phyloP scores from a whole-genome alignment of 2,329 filamentous ascomycete genomes.

The Ophiostoma montium region DNA sequence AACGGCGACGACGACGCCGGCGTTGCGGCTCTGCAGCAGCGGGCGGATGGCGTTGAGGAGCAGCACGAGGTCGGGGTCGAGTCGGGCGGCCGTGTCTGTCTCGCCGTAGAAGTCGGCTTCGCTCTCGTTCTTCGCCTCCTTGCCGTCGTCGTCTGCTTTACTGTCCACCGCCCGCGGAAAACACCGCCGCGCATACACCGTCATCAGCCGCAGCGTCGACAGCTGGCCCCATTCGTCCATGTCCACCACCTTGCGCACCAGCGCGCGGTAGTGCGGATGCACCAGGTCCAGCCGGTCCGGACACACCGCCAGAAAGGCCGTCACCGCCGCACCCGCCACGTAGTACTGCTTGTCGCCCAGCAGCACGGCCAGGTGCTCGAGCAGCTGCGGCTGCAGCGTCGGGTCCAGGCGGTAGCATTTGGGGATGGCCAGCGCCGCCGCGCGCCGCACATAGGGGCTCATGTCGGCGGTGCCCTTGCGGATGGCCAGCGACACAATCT shows the following conservation, averaged over 20 bases:
- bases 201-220: conserved; percentile 67
- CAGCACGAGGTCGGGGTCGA: conserved; percentile 73
- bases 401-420: conserved; percentile 92
- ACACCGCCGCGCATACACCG: conserved; percentile 70
- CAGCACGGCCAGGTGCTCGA: conserved; percentile 65
- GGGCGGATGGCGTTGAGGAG: conserved; percentile 67
- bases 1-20: conserved; percentile 81
- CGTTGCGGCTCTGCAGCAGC: conserved; percentile 84
- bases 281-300: conserved; percentile 78
- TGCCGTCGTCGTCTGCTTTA: conserved; percentile 22
- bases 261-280: conserved; percentile 72
- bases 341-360: conserved; percentile 90
- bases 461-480: conserved; percentile 89
- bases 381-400: conserved; percentile 65
- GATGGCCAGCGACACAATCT: conserved; percentile 91
- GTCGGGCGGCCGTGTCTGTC: conserved; percentile 15
- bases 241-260: conserved; percentile 85
- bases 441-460: conserved; percentile 85
- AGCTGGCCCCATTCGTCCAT: conserved; percentile 99
- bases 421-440: conserved; percentile 83
- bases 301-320: conserved; percentile 78
- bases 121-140: neutral
- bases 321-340: conserved; percentile 86
- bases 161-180: conserved; percentile 45
- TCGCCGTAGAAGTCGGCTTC: conserved; percentile 18